Percentiles rank a stretch among this genome's conserved stretches.
phyloP scores from a whole-genome alignment of 176 grass and related monocot species.

The Tuctoria greenei region DNA sequence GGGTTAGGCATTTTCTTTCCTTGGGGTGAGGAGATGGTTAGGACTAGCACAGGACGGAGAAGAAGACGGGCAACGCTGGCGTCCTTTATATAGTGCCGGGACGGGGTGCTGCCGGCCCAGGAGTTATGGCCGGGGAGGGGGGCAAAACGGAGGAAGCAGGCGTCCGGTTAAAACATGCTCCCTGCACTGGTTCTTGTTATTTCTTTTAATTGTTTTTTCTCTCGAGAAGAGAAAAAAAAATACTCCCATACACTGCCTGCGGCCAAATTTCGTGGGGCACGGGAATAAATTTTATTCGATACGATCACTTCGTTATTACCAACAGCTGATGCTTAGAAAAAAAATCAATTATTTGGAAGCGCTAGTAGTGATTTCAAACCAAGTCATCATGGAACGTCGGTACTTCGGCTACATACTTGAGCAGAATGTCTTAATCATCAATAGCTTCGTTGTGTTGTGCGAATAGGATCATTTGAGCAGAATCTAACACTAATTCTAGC shows the following conservation, averaged over 20 bases:
- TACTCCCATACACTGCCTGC: neutral
- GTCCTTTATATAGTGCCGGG: conserved; percentile 33
- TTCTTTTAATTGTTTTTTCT: neutral
- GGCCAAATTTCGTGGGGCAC: neutral
- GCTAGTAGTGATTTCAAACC: too few species aligned
- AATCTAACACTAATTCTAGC: too few species aligned
- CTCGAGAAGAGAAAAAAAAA: neutral
- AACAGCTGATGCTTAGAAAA: too few species aligned
- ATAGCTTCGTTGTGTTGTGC: too few species aligned
- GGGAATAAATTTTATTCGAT: too few species aligned
- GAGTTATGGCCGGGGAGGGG: conserved; percentile 30
- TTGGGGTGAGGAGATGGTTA: neutral
- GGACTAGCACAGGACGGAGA: neutral
- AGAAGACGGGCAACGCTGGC: neutral
- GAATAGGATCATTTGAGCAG: too few species aligned
- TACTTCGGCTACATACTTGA: too few species aligned
- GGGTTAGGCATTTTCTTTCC: conserved; percentile 18
- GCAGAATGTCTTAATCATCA: too few species aligned
- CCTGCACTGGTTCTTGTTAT: neutral
- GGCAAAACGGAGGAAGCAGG: conserved; percentile 46
- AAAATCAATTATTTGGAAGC: too few species aligned
- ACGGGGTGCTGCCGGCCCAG: neutral
- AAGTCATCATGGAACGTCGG: too few species aligned
- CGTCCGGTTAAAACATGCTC: conserved; percentile 22
- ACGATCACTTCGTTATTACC: too few species aligned